Evolutionary conservation across 1,139 yeast genomes (phyloP).

Genomic region (Yamadazyma friedrichii): DNA sequence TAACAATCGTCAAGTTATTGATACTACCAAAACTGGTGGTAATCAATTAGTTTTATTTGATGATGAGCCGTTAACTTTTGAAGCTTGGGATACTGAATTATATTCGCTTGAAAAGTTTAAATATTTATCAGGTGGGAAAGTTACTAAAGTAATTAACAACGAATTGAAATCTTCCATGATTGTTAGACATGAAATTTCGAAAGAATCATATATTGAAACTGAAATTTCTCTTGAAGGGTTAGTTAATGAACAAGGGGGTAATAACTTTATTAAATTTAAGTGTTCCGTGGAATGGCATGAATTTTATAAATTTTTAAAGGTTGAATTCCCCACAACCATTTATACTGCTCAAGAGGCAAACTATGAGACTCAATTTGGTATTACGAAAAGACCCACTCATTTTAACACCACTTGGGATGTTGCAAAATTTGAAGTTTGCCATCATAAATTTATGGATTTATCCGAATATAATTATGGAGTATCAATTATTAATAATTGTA

Average conservation of each 20-base stretch:
- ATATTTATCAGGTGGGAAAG: slow-evolving; percentile 42
- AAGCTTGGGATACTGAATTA: slow-evolving; percentile 97
- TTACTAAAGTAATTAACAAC: slow-evolving; percentile 52
- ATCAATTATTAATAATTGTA: slow-evolving; percentile 77
- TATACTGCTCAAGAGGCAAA: slow-evolving; percentile 67
- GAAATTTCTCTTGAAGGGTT: slow-evolving; percentile 69
- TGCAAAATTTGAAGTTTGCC: slow-evolving; percentile 94
- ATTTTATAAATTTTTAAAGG: slow-evolving; percentile 83
- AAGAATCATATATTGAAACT: slow-evolving; percentile 59
- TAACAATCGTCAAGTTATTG: slow-evolving; percentile 66
- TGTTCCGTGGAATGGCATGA: slow-evolving; percentile 86
- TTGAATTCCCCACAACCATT: slow-evolving; percentile 89
- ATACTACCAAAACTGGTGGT: slow-evolving; percentile 60
- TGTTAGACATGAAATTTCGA: slow-evolving; percentile 59
- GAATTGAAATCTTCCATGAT: slow-evolving; percentile 62
- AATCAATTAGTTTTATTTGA: slow-evolving; percentile 79
- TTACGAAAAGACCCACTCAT: slow-evolving; percentile 89
- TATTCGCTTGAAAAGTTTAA: slow-evolving; percentile 71
- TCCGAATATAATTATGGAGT: slow-evolving; percentile 87
- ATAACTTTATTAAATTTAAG: slow-evolving; percentile 50
- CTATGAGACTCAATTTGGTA: slow-evolving; percentile 92
- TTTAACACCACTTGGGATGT: slow-evolving; percentile 94
- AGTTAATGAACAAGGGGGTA: slow-evolving; percentile 26
- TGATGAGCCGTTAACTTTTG: slow-evolving; percentile 87
- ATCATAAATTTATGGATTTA: slow-evolving; percentile 90